Base-by-base conservation (phyloP, 495 filamentous ascomycete genomes). In the Pseudomonodictys pantanalensis region DNA sequence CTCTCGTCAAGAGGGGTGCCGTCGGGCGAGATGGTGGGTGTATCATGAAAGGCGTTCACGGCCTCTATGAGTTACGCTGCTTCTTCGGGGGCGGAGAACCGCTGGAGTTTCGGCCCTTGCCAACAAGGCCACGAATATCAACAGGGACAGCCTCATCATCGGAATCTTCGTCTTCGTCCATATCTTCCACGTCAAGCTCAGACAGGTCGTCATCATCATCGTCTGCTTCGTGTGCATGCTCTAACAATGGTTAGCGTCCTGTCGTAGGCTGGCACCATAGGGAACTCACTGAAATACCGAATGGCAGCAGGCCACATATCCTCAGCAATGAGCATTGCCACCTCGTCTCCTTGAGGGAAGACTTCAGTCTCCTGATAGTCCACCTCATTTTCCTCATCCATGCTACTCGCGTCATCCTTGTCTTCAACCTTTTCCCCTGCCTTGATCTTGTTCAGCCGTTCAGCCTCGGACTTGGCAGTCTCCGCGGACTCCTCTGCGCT, bases 301-400 rank as follows among this genome's bases (percentile, higher is more conserved):
- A 95, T 81, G 24, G 92, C 92, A 50, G 84, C 81, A 24, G 89
- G 86, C 84, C 86, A 97, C 45, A 96, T 76, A 59, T 96, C 91
- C 60, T 96, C 92, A 20, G 88, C 83, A 62, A 96, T 75, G 25
- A 84, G 75, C 53, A 92, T 78, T 18, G 91, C 91, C 15, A 96
- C 62, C 57, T 89, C 84, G 52, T 93, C 90, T 3, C 90, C 92
- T 23, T 79, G 79, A 1, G 85, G 85, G 77, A 91, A 95, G 53
- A 92, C 85, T 72, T 96, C 91, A 17, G 85, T 75, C 1, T 79
- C 77, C 15, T 78, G 70, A 24, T 79, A 77, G 39, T 81, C 79
- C 0, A 78, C 76, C 7, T 80, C 77, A 0, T 80, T 78, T 0
- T 79, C 81, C 8, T 82, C 77, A 0, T 81, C 79, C 1, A 83